Base-by-base conservation (phyloP, 2,329 filamentous ascomycete species). In the Fusarium sarcochroum region DNA sequence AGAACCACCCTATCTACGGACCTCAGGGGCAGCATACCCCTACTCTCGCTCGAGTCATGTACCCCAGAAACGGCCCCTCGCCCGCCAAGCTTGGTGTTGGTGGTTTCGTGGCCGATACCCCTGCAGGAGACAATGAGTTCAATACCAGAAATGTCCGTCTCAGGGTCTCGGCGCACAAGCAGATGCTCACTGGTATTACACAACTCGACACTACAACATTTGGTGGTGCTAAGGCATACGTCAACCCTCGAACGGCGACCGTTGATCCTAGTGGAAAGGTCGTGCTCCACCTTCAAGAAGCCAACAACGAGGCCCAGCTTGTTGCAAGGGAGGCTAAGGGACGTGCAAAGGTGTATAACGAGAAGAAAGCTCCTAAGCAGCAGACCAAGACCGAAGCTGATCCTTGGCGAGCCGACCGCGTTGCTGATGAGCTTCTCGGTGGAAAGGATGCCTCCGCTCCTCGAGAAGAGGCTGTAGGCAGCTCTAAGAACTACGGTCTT, bases 1-100 rank as follows among this genome's bases (percentile, higher is more conserved):
- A 87, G 60, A 90, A 90, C 76, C 87, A 90, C 74, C 85, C 88
- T 3, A 70, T 88, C 21, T 89, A 89, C 71, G 88, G 88, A 3
- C 88, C 88, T 11, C 88, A 89, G 74, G 80, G 75, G 53, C 68
- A 80, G 25, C 84, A 83, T 63, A 71, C 82, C 7, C 83, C 86
- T 7, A 79, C 85, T n/a, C 73, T 83, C 71, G 82, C 83, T 17
- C 83, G 88, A 65, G 78, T 90, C 18, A 66, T 90, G 17, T 77
- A 76, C 40, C 86, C 87, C 8, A 80, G 80, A 48, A 70, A 69
- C 20, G 75, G 76, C 13, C 58, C 63, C 11, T 66, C 72, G 10
- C 67, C 71, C 2, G 80, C 84, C 20, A 84, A 81, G 71, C 76
- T 89, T 38, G 87, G 87, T 73, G 77, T 89, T 35, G 86, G 83